Evolutionary conservation across 768 basidiomycete species (phyloP), one percentile per base, ranked within the genome.

Genomic region (Collybia sp.): DNA sequence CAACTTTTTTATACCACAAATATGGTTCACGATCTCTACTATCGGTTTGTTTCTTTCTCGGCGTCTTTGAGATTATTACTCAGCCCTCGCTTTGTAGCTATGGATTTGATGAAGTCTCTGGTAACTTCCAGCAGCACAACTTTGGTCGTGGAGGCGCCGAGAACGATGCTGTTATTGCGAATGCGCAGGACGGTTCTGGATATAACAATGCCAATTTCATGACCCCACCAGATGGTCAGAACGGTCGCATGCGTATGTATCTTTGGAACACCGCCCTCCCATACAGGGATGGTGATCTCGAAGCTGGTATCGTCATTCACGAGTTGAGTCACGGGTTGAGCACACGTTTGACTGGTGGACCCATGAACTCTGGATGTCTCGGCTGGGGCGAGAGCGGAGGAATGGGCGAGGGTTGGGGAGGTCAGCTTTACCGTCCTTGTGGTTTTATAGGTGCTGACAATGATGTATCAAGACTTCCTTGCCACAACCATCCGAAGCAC

Each of bases 41-140:
- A 92, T 62, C 77, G 86, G 66, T 79, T 53, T 38, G 64, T 49
- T 32, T 18, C n/a, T 10, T 34, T 33, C 5, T 40, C 31, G 40
- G 32, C 17, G 6, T 3, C 15, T 37, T 31, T 35, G 13, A 16
- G 15, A 4, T 49, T 12, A 30, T 6, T 25, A 8, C 25, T 25
- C 8, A 25, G 25, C 8, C 25, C 2, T 31, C 33, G 33, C 30
- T 45, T 11, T 43, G 11, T 20, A 83, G 85, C 38, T 89, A 93
- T 51, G 95, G 95, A 15, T 99, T 99, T 65, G 88, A 88, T 58
- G 94, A 97, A 64, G 73, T 73, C 8, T 69, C 88, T 1, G 94
- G 94, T 12, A 97, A 99, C 76, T 99, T 98, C 85, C 95, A 99
- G 66, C 91, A 93, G 58, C 79, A 90, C 76, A 98, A 98, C 80